Evolutionary conservation across 1,139 yeast species (phyloP).

Genomic region (Sugiyamaella xylanicola): DNA sequence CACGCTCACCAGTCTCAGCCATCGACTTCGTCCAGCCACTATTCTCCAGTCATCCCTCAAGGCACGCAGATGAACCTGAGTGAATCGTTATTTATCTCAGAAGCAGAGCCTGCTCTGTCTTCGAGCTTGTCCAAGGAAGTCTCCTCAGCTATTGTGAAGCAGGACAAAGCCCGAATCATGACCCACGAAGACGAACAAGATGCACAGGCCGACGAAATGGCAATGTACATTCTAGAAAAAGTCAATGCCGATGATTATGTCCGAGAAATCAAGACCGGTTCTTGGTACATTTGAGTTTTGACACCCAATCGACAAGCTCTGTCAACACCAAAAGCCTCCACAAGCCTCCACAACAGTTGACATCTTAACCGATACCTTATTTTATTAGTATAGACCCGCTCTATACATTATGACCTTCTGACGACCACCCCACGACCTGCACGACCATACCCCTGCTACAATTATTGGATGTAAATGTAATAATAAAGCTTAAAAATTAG

Average conservation of each 20-base stretch:
- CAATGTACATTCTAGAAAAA: slow-evolving; percentile 40
- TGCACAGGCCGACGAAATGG: slow-evolving; percentile 42
- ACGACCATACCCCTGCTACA: not conserved
- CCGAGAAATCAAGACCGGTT: slow-evolving; percentile 33
- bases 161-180: slow-evolving; percentile 5
- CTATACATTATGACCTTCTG: not conserved
- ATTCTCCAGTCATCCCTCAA: slow-evolving; percentile 19
- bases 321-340: not conserved
- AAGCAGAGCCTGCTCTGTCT: not conserved
- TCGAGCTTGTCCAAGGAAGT: slow-evolving; percentile 2
- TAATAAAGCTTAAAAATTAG: not conserved
- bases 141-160: slow-evolving; percentile 1
- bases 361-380: not conserved
- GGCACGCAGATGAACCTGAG: slow-evolving; percentile 9
- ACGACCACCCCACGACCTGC: not conserved
- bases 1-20: slow-evolving; percentile 14
- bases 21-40: slow-evolving; percentile 22
- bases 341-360: too few species aligned
- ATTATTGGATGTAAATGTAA: not conserved
- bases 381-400: not conserved
- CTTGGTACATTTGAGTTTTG: slow-evolving; percentile 31
- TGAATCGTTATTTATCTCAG: slow-evolving; percentile 24
- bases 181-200: slow-evolving; percentile 29
- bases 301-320: not conserved
- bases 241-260: slow-evolving; percentile 37